A percentile compares a stretch with the other conserved stretches of the same genome.
phyloP scores from a whole-genome alignment of 2,329 filamentous ascomycete genomes.

The Dendryphion nanum region DNA sequence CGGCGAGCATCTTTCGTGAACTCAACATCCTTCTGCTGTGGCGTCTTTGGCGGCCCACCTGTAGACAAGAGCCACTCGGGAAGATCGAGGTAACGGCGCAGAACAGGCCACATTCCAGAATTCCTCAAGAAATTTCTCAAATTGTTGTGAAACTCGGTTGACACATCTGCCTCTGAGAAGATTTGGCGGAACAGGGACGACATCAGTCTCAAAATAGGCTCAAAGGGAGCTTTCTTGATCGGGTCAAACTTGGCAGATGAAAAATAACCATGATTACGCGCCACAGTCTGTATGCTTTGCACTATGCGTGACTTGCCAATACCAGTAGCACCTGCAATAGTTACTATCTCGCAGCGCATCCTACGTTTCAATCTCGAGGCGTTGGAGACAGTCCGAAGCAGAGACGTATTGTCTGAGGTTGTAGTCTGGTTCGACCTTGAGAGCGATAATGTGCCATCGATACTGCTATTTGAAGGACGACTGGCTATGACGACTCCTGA shows the following conservation, averaged over 20 bases:
- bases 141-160: slow-evolving; percentile 60
- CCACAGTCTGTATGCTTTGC: slow-evolving; percentile 56
- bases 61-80: slow-evolving; percentile 62
- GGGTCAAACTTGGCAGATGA: slow-evolving; percentile 61
- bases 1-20: slow-evolving; percentile 12
- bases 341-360: slow-evolving; percentile 60
- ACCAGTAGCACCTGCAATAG: slow-evolving; percentile 56
- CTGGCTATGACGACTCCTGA: background rate
- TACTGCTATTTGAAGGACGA: slow-evolving; percentile 30
- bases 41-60: slow-evolving; percentile 17
- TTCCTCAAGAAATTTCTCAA: slow-evolving; percentile 56
- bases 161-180: slow-evolving; percentile 63
- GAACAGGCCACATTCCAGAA: slow-evolving; percentile 52
- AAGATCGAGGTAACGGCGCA: slow-evolving; percentile 59
- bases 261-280: slow-evolving; percentile 60
- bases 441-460: slow-evolving; percentile 24
- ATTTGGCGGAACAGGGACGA: slow-evolving; percentile 63
- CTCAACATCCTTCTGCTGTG: slow-evolving; percentile 23
- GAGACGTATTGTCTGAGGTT: slow-evolving; percentile 18
- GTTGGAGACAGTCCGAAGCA: slow-evolving; percentile 30
- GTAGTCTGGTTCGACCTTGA: slow-evolving; percentile 15
- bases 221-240: slow-evolving; percentile 59
- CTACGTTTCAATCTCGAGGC: slow-evolving; percentile 50
- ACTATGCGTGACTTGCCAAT: slow-evolving; percentile 62
- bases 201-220: slow-evolving; percentile 60